A percentile compares a stretch with the other conserved stretches of the same genome.
Evolutionary conservation across 768 basidiomycete species (phyloP).

Genomic region (Collybiopsis luxurians): DNA sequence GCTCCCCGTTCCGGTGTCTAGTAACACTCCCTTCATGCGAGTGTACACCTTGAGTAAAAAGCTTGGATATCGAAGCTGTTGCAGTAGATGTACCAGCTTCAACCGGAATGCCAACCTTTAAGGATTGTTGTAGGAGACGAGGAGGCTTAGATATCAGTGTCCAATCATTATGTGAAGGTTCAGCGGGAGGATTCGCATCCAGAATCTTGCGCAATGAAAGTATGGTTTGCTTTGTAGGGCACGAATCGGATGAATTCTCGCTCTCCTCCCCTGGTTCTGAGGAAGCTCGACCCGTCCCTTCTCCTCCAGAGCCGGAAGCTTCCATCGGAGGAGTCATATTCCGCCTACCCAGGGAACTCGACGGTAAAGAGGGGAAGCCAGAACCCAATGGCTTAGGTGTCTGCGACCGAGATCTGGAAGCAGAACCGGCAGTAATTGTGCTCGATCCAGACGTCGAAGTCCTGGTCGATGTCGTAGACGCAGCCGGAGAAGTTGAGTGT

Average conservation of each 20-base stretch:
- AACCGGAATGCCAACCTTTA: conserved; percentile 20
- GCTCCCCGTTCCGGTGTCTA: conserved; percentile 14
- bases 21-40: conserved; percentile 2
- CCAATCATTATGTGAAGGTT: conserved; percentile 7
- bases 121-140: background rate
- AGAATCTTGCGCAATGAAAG: conserved; percentile 70
- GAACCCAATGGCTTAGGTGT: conserved; percentile 11
- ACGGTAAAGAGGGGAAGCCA: conserved; percentile 6
- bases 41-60: conserved; percentile 62
- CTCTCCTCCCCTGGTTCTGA: conserved; percentile 36
- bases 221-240: conserved; percentile 61
- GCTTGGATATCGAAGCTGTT: conserved; percentile 75
- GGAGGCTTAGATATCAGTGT: conserved; percentile 4
- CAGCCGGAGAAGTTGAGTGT: background rate
- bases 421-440: background rate
- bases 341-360: conserved; percentile 19
- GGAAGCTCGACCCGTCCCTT: conserved; percentile 24
- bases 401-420: conserved; percentile 15
- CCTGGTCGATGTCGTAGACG: background rate
- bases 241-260: conserved; percentile 44
- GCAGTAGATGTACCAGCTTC: conserved; percentile 65
- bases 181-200: conserved; percentile 32
- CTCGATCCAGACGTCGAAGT: background rate
- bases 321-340: conserved; percentile 58
- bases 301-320: conserved; percentile 37